These are phyloP conservation scores for Thraustotheca clavata DNA, from an alignment of 352 stramenopile species.

Conservation along the genomic window DNA sequence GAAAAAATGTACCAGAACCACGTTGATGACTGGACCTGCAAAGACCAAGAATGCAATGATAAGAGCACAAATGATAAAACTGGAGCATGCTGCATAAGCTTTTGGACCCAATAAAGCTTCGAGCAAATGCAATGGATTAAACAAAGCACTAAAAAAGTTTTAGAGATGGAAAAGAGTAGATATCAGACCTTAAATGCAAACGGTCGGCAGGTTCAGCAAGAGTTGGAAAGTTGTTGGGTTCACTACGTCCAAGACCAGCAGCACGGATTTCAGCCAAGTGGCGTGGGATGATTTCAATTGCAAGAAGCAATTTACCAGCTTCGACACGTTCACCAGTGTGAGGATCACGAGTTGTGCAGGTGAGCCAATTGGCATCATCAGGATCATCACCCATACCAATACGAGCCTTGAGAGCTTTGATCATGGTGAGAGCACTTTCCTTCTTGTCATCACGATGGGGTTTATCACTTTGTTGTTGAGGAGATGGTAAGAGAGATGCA, in stretches of 20 bases:
- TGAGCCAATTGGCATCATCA: constrained; percentile 68
- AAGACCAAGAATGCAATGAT: constrained; percentile 56
- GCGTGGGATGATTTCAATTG: constrained; percentile 64
- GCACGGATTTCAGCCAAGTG: constrained; percentile 43
- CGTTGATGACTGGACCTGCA: constrained; percentile 56
- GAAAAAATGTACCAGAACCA: background rate
- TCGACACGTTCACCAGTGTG: constrained; percentile 45
- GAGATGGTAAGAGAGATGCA: background rate
- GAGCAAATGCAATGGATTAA: constrained; percentile 74
- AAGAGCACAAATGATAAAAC: constrained; percentile 44
- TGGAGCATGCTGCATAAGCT: constrained; percentile 61
- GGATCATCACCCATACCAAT: constrained; percentile 70
- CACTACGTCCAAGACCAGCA: constrained; percentile 59
- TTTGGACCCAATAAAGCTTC: constrained; percentile 66
- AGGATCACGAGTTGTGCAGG: constrained; percentile 53
- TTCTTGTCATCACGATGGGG: constrained; percentile 21
- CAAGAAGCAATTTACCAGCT: constrained; percentile 57
- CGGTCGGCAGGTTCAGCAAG: constrained; percentile 62
- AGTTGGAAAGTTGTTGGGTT: constrained; percentile 75
- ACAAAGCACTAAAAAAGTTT: constrained; percentile 36
- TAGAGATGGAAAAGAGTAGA: background rate
- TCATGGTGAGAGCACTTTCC: constrained; percentile 52
- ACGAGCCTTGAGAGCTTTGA: constrained; percentile 67
- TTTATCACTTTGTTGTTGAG: background rate
- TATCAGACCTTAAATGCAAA: constrained; percentile 38